Evolutionary conservation across 2,329 filamentous ascomycete genomes (phyloP).

Genomic region (Cercospora beticola): DNA sequence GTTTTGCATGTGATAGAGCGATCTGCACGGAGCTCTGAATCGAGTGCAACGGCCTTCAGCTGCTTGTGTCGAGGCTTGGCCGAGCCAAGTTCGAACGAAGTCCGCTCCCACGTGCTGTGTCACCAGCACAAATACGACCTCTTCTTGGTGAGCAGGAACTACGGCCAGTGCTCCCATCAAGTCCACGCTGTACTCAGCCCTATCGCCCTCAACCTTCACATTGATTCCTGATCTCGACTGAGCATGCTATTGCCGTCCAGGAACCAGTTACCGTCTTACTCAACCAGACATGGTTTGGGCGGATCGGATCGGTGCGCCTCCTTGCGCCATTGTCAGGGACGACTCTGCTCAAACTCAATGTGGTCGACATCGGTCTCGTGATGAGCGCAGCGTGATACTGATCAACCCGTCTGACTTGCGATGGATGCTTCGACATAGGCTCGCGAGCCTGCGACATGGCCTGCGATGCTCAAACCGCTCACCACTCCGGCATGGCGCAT

Average conservation of each 20-base stretch:
- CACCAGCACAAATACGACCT: background rate
- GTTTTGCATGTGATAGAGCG: background rate
- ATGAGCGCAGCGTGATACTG: background rate
- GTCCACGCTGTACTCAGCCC: background rate
- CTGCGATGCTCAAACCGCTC: background rate
- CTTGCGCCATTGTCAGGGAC: background rate
- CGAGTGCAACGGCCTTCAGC: background rate
- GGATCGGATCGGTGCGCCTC: background rate
- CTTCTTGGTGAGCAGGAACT: background rate
- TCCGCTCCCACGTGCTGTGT: background rate
- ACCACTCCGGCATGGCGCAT: slow-evolving; percentile 10
- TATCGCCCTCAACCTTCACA: background rate
- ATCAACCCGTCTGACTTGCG: background rate
- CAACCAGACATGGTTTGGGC: background rate
- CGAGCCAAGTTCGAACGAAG: background rate
- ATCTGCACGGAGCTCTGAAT: background rate
- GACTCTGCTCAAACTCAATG: background rate
- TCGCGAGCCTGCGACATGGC: slow-evolving; percentile 2
- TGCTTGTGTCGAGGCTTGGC: background rate
- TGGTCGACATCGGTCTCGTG: background rate
- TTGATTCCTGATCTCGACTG: background rate
- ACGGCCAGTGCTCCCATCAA: background rate
- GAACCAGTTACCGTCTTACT: background rate
- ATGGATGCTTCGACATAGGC: slow-evolving; percentile 2
- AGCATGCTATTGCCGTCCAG: background rate